These are phyloP conservation scores for Epichloe amarillans DNA, from an alignment of 2,329 filamentous ascomycete species.

Conservation along the genomic window DNA sequence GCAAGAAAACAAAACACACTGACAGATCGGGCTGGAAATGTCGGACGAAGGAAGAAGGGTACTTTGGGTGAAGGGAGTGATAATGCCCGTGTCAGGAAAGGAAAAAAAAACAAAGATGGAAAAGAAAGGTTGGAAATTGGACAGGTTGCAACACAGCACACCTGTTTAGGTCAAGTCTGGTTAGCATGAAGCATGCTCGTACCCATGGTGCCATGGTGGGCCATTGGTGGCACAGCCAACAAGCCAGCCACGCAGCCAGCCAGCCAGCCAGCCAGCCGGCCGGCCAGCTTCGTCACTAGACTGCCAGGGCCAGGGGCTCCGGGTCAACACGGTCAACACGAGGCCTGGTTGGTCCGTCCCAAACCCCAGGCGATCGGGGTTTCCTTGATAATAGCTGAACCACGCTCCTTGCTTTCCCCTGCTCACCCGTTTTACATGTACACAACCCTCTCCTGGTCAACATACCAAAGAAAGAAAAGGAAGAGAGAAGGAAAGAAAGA, in stretches of 20 bases:
- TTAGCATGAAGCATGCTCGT: neutral
- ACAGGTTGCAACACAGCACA: no score
- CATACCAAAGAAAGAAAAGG: neutral
- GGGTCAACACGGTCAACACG: neutral
- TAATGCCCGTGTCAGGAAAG: neutral
- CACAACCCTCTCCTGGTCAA: slow-evolving; percentile 1
- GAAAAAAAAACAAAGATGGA: no score
- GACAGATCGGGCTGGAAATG: no score
- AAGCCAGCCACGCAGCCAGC: neutral
- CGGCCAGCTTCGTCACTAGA: neutral
- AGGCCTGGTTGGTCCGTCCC: neutral
- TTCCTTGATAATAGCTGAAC: neutral
- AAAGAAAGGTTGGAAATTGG: neutral
- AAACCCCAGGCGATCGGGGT: neutral
- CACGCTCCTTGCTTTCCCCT: neutral
- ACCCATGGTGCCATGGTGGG: neutral
- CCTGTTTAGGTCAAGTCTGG: neutral
- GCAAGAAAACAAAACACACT: neutral
- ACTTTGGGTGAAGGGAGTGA: neutral
- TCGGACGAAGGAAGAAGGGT: no score
- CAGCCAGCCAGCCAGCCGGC: neutral
- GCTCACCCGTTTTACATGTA: neutral
- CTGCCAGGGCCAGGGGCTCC: neutral
- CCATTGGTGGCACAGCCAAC: neutral
- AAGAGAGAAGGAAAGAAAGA: neutral